phyloP scores from a whole-genome alignment of 2,329 filamentous ascomycete species.

The Parasarocladium wereldwijsianum region DNA sequence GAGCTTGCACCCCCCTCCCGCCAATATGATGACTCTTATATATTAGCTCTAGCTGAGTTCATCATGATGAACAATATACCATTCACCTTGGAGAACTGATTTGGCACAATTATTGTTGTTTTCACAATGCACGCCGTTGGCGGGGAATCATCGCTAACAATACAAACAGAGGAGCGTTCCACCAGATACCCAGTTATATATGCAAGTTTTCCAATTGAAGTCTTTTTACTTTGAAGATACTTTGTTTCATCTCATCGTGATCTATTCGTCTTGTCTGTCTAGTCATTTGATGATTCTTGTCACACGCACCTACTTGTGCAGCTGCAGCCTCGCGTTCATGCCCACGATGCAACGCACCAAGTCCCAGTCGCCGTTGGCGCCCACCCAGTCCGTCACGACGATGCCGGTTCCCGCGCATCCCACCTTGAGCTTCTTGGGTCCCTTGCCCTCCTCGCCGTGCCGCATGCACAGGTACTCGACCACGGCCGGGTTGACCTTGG shows the following conservation, averaged over 20 bases:
- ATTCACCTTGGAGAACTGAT: slow-evolving; percentile 52
- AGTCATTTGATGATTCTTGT: slow-evolving; percentile 3
- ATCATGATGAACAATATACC: slow-evolving; percentile 34
- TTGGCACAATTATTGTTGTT: no score
- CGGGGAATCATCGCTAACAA: no score
- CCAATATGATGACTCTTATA: slow-evolving; percentile 35
- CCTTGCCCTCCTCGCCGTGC: slow-evolving; percentile 38
- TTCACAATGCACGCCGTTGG: no score
- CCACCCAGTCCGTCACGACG: slow-evolving; percentile 89
- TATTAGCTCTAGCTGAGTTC: slow-evolving; percentile 37
- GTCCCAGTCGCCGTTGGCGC: slow-evolving; percentile 78
- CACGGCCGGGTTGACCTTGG: slow-evolving; percentile 68
- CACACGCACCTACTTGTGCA: slow-evolving; percentile 19
- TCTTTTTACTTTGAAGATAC: slow-evolving; percentile 1
- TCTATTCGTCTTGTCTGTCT: no score
- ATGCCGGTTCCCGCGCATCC: slow-evolving; percentile 72
- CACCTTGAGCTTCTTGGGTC: slow-evolving; percentile 32
- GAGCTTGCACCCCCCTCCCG: slow-evolving; percentile 4
- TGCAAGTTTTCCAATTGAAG: no score
- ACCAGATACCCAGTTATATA: no score
- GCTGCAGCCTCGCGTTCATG: slow-evolving; percentile 63
- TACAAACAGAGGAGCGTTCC: no score
- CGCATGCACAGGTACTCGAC: slow-evolving; percentile 45
- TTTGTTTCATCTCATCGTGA: no score
- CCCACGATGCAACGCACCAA: slow-evolving; percentile 74